Percentiles rank a stretch among this genome's conserved stretches.
phyloP scores from a whole-genome alignment of 2,329 filamentous ascomycete species.

The Teratosphaeria gauchensis region DNA sequence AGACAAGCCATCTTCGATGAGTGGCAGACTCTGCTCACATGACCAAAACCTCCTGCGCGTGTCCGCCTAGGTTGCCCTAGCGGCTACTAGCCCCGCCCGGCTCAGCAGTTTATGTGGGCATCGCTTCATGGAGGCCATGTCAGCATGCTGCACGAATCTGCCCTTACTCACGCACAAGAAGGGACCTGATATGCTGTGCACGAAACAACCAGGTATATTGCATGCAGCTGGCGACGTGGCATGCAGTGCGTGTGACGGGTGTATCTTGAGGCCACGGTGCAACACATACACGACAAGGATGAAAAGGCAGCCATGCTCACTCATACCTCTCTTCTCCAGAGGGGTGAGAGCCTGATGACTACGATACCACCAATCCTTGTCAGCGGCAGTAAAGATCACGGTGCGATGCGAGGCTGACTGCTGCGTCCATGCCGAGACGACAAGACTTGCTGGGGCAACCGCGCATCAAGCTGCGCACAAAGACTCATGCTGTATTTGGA shows the following conservation, averaged over 20 bases:
- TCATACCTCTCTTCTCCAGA: neutral
- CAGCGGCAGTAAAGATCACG: neutral
- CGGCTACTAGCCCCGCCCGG: neutral
- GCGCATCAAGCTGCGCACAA: neutral
- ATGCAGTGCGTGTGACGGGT: neutral
- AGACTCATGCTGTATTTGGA: no score
- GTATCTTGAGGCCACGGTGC: neutral
- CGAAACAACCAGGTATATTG: neutral
- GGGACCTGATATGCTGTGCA: neutral
- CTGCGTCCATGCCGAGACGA: neutral
- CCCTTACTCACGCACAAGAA: neutral
- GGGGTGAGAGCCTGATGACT: neutral
- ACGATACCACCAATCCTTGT: neutral
- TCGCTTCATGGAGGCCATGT: neutral
- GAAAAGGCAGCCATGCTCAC: neutral
- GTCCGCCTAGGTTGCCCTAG: neutral
- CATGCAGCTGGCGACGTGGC: neutral
- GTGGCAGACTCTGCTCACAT: constrained; percentile 1
- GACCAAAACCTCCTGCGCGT: constrained; percentile 1
- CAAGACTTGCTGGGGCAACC: neutral
- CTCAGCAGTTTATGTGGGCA: neutral
- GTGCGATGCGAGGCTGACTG: neutral
- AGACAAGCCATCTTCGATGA: neutral
- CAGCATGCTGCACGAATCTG: neutral
- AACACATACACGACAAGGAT: neutral